Percentiles rank a stretch among this genome's conserved stretches.
Conservation (phyloP, 805 yeast genomes). For the Saitoella complicata region DNA sequence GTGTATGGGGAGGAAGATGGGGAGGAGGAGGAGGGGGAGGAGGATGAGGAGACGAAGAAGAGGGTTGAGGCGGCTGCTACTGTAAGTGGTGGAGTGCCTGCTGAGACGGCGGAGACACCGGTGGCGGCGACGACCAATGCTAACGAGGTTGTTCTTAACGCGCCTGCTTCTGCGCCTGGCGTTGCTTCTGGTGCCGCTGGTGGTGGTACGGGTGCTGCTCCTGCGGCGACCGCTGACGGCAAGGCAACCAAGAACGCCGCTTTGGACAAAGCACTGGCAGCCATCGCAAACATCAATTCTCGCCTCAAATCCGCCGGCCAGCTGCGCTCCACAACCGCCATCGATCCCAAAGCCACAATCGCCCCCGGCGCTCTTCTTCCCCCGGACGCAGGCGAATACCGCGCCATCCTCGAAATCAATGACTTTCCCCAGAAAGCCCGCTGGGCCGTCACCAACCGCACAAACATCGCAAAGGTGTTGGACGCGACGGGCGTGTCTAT, state of each 20-base stretch:
- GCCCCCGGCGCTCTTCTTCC: constrained; percentile 41
- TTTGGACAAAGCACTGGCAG: constrained; percentile 12
- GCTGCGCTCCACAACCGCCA: too few species aligned
- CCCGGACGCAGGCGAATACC: constrained; percentile 33
- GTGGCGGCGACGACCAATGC: constrained; percentile 8
- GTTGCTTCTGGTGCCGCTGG: constrained; percentile 12
- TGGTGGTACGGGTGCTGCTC: constrained; percentile 15
- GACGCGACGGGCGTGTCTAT: constrained; percentile 62
- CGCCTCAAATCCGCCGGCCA: constrained; percentile 16
- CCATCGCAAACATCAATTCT: constrained; percentile 11
- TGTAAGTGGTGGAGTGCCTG: constrained; percentile 5
- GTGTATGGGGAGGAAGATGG: constrained; percentile 29
- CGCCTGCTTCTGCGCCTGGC: constrained; percentile 7
- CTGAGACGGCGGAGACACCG: constrained; percentile 2
- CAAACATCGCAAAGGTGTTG: constrained; percentile 43
- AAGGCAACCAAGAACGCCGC: constrained; percentile 1
- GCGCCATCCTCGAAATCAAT: constrained; percentile 59
- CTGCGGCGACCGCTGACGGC: neutral
- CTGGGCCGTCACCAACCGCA: constrained; percentile 60
- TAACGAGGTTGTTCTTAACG: constrained; percentile 5
- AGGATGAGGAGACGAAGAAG: constrained; percentile 15
- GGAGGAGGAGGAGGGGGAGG: constrained; percentile 15
- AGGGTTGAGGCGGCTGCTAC: constrained; percentile 11
- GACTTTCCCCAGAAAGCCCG: constrained; percentile 71
- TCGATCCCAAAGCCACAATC: constrained; percentile 27